Base-by-base conservation (phyloP, 345 rosid species). In the Conringia planisiliqua region DNA sequence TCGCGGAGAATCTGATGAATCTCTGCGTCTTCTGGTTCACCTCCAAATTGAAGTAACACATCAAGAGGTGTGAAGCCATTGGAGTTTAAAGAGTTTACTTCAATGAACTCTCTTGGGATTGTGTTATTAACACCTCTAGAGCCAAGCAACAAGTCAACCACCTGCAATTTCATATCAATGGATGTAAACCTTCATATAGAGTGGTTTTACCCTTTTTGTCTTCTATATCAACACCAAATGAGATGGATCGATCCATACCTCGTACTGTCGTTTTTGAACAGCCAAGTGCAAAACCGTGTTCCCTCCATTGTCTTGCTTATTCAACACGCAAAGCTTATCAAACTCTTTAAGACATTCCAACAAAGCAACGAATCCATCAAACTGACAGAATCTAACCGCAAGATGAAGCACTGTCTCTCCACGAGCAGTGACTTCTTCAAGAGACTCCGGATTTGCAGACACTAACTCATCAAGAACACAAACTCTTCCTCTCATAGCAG, bases 321-420 rank as follows among this genome's bases (percentile, higher is more conserved):
- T 80, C 66, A 79, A 38, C 44, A 77, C 51, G 13, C 22, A 65
- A 66, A 70, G 55, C 74, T 66, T 82, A 50, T 77, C 36, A 16
- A 57, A 39, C 48, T 52, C 63, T 70, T 68, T 73, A 7, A 68
- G 29, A 79, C 26, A 55, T 24, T 79, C 78, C 16, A 84, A 44
- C 64, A 79, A 61, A 18, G 30, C 54, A 66, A 38, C 68, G 18
- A 82, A 72, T 1, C 62, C 83, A 32, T 81, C 79, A 9, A 76
- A 77, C 82, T 74, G 80, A 64, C 30, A 32, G 12, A 3, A 79
- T 6, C 76, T 79, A 69, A 81, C 80, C 3, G 82, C 78, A 13
- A 81, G 76, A 72, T 84, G 83, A 68, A 84, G 65, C 48, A 33
- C 71, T 2, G 83, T 84, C 66, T 84, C 83, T 0, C 78, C 71